These are phyloP conservation scores for Lodderomyces orthopsilosis DNA, from an alignment of 1,139 yeast genomes.

Conservation along the genomic window DNA sequence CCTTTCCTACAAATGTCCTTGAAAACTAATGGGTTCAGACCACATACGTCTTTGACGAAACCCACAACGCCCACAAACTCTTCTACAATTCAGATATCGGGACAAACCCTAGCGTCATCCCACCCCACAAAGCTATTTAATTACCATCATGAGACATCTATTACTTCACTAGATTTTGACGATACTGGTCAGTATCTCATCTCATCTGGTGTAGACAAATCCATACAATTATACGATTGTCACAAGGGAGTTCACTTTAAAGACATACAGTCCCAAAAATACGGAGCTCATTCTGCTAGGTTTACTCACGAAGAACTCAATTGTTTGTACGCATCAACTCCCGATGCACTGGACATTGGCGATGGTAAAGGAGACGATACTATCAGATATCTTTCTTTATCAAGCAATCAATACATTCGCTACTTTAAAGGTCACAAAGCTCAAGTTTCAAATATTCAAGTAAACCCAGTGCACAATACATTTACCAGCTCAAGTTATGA, in stretches of 20 bases:
- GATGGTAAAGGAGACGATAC: slow-evolving; percentile 54
- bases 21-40: neutral
- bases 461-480: slow-evolving; percentile 68
- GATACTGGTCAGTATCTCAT: slow-evolving; percentile 79
- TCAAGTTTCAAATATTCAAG: slow-evolving; percentile 67
- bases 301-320: slow-evolving; percentile 77
- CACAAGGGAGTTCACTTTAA: slow-evolving; percentile 63
- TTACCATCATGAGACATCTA: slow-evolving; percentile 54
- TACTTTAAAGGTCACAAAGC: slow-evolving; percentile 86
- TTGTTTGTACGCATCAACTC: slow-evolving; percentile 82
- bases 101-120: slow-evolving; percentile 45
- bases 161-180: slow-evolving; percentile 84
- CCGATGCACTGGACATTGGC: slow-evolving; percentile 15
- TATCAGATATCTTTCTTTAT: slow-evolving; percentile 69
- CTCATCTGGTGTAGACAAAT: slow-evolving; percentile 78
- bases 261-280: slow-evolving; percentile 79
- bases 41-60: neutral
- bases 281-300: slow-evolving; percentile 85
- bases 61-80: neutral
- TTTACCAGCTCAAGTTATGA: slow-evolving; percentile 74
- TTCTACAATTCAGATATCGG: slow-evolving; percentile 32
- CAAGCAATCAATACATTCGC: slow-evolving; percentile 75
- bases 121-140: slow-evolving; percentile 58
- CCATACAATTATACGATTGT: slow-evolving; percentile 80
- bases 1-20: neutral